These are phyloP conservation scores for Brassica cretica DNA, from an alignment of 345 rosid species.

Conservation along the genomic window DNA sequence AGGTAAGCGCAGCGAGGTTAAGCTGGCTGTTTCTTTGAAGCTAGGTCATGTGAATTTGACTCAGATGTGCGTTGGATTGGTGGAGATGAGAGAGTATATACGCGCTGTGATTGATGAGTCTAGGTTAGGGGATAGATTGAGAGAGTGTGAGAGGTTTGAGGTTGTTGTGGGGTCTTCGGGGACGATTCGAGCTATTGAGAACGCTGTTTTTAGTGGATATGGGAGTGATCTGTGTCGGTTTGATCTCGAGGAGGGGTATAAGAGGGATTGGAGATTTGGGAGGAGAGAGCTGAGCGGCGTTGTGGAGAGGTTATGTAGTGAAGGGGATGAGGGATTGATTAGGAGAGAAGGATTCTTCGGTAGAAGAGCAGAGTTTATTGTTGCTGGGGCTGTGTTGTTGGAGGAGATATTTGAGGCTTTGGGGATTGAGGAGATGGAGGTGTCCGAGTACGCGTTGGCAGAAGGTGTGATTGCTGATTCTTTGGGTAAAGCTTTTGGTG, in stretches of 20 bases:
- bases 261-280: conserved; percentile 63
- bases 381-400: conserved; percentile 67
- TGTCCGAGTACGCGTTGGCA: conserved; percentile 64
- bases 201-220: conserved; percentile 56
- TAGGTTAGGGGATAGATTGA: conserved; percentile 48
- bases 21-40: conserved; percentile 50
- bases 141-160: conserved; percentile 52
- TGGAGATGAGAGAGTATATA: conserved; percentile 49
- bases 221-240: conserved; percentile 25
- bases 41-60: conserved; percentile 68
- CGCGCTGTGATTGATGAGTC: conserved; percentile 46
- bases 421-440: conserved; percentile 66
- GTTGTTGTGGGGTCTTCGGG: conserved; percentile 70
- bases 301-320: conserved; percentile 52
- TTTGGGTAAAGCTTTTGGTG: conserved; percentile 44
- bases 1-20: conserved; percentile 54
- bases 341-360: conserved; percentile 59
- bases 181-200: conserved; percentile 61
- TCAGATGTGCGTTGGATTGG: conserved; percentile 41
- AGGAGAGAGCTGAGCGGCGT: conserved; percentile 47
- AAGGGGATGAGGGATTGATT: conserved; percentile 45
- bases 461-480: conserved; percentile 71
- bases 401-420: conserved; percentile 64
- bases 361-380: conserved; percentile 66
- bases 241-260: conserved; percentile 35